Percentiles rank a stretch among this genome's conserved stretches.
Evolutionary conservation across 495 filamentous ascomycete species (phyloP).

Genomic region (Tirmania nivea): DNA sequence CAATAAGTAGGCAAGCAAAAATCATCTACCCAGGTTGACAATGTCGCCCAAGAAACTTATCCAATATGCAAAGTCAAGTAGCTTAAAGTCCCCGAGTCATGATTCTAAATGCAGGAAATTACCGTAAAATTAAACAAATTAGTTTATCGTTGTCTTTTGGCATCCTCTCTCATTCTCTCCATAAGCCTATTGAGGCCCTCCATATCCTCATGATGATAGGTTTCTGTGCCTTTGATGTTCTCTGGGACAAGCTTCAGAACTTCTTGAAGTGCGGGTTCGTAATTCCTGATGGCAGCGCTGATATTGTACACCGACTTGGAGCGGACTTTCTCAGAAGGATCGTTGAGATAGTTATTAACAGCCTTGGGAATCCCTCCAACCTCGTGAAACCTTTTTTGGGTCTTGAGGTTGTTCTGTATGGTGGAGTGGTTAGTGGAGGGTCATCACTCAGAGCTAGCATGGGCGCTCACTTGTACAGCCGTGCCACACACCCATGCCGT

Average conservation of each 20-base stretch:
- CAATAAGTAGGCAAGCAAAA: no score
- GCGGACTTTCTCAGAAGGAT: slow-evolving; percentile 40
- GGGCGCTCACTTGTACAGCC: slow-evolving; percentile 33
- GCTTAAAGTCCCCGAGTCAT: no score
- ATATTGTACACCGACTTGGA: slow-evolving; percentile 77
- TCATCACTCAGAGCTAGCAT: not conserved
- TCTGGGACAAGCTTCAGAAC: slow-evolving; percentile 40
- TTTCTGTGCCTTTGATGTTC: slow-evolving; percentile 33
- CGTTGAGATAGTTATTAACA: slow-evolving; percentile 38
- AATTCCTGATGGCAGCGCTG: slow-evolving; percentile 65
- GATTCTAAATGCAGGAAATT: no score
- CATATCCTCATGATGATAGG: slow-evolving; percentile 40
- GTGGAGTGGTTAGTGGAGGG: not conserved
- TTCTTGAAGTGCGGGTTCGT: slow-evolving; percentile 48
- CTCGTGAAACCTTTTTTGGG: slow-evolving; percentile 54
- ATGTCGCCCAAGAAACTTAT: no score
- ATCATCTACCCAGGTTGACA: no score
- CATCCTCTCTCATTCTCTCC: slow-evolving; percentile 37
- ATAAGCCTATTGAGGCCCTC: slow-evolving; percentile 57
- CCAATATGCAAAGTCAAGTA: no score
- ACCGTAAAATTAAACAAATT: no score
- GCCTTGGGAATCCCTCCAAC: slow-evolving; percentile 49
- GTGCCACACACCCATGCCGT: slow-evolving; percentile 87
- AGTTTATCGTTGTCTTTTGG: not conserved
- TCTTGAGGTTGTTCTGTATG: slow-evolving; percentile 63